Percentiles rank a stretch among this genome's conserved stretches.
Evolutionary conservation across 2,329 filamentous ascomycete species (phyloP).

Genomic region (Curvularia lunata): DNA sequence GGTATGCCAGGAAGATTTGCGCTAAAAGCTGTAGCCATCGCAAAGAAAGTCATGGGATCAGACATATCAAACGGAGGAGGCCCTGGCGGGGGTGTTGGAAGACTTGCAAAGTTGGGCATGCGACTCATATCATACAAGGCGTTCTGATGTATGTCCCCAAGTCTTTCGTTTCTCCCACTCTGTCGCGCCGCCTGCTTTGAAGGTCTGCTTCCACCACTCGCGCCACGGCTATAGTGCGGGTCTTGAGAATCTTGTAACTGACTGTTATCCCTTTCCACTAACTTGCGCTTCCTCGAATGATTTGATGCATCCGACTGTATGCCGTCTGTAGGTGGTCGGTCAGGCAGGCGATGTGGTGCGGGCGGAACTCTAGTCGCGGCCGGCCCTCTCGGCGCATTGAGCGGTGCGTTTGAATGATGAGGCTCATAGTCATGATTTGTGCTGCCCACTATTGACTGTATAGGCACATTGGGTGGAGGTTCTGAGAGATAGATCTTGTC

Average conservation of each 20-base stretch:
- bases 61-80: conserved; percentile 64
- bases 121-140: conserved; percentile 14
- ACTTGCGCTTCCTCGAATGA: conserved; percentile 62
- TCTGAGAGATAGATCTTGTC: conserved; percentile 55
- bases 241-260: conserved; percentile 50
- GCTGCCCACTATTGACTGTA: conserved; percentile 32
- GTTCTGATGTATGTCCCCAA: conserved; percentile 15
- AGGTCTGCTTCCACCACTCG: conserved; percentile 48
- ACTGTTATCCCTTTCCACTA: conserved; percentile 61
- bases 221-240: conserved; percentile 43
- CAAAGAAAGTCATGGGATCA: conserved; percentile 67
- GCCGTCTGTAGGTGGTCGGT: conserved; percentile 17
- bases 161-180: conserved; percentile 23
- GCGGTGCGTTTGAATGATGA: conserved; percentile 23
- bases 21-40: conserved; percentile 60
- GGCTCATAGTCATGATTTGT: conserved; percentile 30
- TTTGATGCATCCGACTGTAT: conserved; percentile 21
- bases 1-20: conserved; percentile 53
- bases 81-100: conserved; percentile 52
- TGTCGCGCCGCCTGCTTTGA: conserved; percentile 67
- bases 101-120: conserved; percentile 25
- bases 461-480: conserved; percentile 29
- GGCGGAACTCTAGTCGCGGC: conserved; percentile 20
- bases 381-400: conserved; percentile 34
- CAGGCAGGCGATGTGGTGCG: conserved; percentile 19